Percentiles rank a stretch among this genome's conserved stretches.
phyloP scores from a whole-genome alignment of 2,329 filamentous ascomycete genomes.

The Alternaria angustiovoidea region DNA sequence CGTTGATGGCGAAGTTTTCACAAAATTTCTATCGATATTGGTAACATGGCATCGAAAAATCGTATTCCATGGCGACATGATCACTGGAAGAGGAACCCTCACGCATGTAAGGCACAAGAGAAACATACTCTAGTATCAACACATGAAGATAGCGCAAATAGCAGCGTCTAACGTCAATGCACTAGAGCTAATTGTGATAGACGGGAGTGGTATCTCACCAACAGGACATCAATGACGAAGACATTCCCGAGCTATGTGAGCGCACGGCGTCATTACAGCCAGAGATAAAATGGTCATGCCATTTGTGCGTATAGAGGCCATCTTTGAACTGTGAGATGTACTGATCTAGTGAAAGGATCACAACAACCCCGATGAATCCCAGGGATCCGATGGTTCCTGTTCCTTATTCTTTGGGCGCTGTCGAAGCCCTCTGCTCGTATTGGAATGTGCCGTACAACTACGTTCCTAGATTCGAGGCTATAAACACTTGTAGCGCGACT shows the following conservation, averaged over 20 bases:
- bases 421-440: no score
- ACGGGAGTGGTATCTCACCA: not conserved
- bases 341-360: no score
- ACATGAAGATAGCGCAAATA: not conserved
- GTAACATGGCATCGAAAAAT: not conserved
- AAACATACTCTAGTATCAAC: not conserved
- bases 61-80: not conserved
- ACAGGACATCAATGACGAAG: not conserved
- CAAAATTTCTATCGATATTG: rapidly evolving
- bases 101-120: not conserved
- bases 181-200: not conserved
- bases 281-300: not conserved
- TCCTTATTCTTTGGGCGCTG: no score
- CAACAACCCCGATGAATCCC: no score
- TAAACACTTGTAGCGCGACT: no score
- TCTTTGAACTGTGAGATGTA: no score
- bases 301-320: not conserved
- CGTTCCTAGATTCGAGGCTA: no score
- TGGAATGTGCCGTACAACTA: no score
- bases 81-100: not conserved
- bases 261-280: not conserved
- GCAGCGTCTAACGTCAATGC: rapidly evolving
- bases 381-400: no score
- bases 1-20: no score
- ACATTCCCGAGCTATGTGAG: not conserved